A percentile compares a stretch with the other conserved stretches of the same genome.
Evolutionary conservation across 2,329 filamentous ascomycete genomes (phyloP).

Genomic region (Microdochium bolleyi): DNA sequence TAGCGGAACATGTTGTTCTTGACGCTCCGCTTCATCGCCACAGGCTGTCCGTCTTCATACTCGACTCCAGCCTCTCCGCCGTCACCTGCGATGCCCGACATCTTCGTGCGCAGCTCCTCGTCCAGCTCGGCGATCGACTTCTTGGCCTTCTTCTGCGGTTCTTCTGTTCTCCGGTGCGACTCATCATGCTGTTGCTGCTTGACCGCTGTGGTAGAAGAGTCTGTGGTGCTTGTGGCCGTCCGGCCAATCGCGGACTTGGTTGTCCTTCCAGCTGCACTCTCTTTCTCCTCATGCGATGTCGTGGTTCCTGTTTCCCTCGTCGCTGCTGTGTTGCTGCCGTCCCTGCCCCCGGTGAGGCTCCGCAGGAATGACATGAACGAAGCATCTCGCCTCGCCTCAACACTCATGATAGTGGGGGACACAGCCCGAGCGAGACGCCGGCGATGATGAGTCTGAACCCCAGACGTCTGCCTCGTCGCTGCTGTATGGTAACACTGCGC

Average conservation of each 20-base stretch:
- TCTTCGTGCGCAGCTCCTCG: slow-evolving; percentile 55
- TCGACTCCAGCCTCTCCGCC: slow-evolving; percentile 66
- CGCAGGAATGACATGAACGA: not conserved
- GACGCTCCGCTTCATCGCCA: slow-evolving; percentile 65
- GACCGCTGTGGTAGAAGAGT: too few relatives aligned
- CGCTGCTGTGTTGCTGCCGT: not conserved
- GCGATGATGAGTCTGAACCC: too few relatives aligned
- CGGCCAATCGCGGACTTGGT: too few relatives aligned
- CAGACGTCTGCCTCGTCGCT: too few relatives aligned
- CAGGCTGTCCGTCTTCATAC: slow-evolving; percentile 66
- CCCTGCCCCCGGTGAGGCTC: not conserved
- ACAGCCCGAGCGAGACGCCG: too few relatives aligned
- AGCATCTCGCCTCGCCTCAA: not conserved
- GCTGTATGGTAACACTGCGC: too few relatives aligned
- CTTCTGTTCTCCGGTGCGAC: not conserved
- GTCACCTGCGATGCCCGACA: slow-evolving; percentile 61
- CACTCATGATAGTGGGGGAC: too few relatives aligned
- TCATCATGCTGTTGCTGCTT: not conserved
- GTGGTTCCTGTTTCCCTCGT: not conserved
- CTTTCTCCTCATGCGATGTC: too few relatives aligned
- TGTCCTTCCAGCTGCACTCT: too few relatives aligned
- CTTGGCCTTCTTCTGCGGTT: slow-evolving; percentile 5
- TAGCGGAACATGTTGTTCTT: slow-evolving; percentile 72
- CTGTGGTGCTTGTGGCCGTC: too few relatives aligned
- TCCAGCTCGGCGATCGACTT: slow-evolving; percentile 59